Conservation (phyloP, 2,329 filamentous ascomycete genomes). For the Fusarium newnesense region DNA sequence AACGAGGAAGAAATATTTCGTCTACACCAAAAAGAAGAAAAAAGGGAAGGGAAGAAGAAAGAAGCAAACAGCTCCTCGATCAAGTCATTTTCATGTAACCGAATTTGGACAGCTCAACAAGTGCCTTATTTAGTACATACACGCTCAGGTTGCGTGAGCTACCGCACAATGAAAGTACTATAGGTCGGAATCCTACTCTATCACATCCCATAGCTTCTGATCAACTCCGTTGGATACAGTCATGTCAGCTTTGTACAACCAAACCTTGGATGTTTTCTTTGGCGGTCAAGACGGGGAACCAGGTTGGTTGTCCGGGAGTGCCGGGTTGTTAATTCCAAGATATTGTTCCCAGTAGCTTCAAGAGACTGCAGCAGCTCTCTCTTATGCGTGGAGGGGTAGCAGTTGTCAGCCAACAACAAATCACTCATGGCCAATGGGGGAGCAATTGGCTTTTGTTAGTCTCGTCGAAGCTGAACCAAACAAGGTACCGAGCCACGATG, state of each 20-base stretch:
- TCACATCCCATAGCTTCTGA: background rate
- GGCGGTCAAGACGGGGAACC: conserved; percentile 35
- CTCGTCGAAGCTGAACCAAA: background rate
- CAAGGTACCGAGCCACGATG: conserved; percentile 18
- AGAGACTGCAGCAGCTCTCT: conserved; percentile 10
- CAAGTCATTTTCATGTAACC: conserved; percentile 35
- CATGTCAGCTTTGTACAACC: background rate
- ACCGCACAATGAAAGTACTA: background rate
- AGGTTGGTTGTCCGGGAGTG: conserved; percentile 18
- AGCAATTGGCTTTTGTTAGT: conserved; percentile 35
- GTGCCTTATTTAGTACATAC: conserved; percentile 17
- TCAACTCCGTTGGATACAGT: background rate
- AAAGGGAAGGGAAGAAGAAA: background rate
- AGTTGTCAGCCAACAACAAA: conserved; percentile 30
- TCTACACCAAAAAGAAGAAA: background rate
- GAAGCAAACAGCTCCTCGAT: conserved; percentile 21
- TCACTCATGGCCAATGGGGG: conserved; percentile 19
- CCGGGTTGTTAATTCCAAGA: conserved; percentile 23
- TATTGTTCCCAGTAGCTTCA: conserved; percentile 11
- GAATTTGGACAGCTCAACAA: conserved; percentile 36
- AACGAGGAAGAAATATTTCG: conserved; percentile 3
- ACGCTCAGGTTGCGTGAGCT: background rate
- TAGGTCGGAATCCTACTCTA: background rate
- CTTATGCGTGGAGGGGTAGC: background rate
- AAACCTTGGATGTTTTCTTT: conserved; percentile 21